Evolutionary conservation across 768 basidiomycete genomes (phyloP).

Genomic region (Suillus tomentosus): DNA sequence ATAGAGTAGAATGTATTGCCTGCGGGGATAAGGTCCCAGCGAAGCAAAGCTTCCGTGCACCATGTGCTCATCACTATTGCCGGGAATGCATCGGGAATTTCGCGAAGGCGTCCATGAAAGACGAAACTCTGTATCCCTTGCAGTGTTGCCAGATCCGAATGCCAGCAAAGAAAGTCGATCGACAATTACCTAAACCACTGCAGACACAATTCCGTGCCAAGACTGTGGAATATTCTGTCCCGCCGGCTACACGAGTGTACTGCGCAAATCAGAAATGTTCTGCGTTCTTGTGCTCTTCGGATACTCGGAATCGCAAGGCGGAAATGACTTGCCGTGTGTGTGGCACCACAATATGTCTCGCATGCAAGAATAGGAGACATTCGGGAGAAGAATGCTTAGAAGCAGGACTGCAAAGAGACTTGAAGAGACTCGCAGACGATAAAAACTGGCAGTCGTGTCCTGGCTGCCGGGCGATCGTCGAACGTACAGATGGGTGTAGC

Average conservation of each 20-base stretch:
- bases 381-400: conserved; percentile 40
- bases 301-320: background rate
- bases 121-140: conserved; percentile 54
- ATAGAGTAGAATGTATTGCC: conserved; percentile 38
- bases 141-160: conserved; percentile 50
- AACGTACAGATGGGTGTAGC: conserved; percentile 53
- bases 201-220: conserved; percentile 42
- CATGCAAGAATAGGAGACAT: conserved; percentile 52
- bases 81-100: conserved; percentile 43
- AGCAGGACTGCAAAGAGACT: conserved; percentile 41
- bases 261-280: conserved; percentile 50
- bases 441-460: conserved; percentile 66
- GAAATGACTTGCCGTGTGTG: conserved; percentile 45
- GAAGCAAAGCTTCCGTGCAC: conserved; percentile 32
- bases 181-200: conserved; percentile 34
- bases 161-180: conserved; percentile 29
- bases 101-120: conserved; percentile 42
- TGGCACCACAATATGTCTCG: conserved; percentile 40
- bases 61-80: conserved; percentile 53
- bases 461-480: conserved; percentile 54
- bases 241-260: conserved; percentile 49
- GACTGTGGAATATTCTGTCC: conserved; percentile 47
- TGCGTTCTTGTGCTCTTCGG: conserved; percentile 46
- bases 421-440: conserved; percentile 48
- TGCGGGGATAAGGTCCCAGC: conserved; percentile 39